Base-by-base conservation (phyloP, 352 stramenopile genomes). In the Globisporangium heterothallicum region DNA sequence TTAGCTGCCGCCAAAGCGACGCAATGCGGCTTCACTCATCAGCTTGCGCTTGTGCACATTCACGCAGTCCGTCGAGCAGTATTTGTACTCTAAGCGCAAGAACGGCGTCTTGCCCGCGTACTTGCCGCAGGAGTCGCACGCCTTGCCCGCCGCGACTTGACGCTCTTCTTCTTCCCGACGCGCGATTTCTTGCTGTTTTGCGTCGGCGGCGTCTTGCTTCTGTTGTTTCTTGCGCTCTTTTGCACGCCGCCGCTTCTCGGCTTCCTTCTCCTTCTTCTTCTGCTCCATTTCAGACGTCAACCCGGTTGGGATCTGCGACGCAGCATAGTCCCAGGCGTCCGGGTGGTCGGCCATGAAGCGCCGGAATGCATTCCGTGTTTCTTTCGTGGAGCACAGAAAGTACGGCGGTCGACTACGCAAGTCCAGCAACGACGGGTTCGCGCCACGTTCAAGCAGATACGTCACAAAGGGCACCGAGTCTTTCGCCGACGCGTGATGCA, bases 61-160 rank as follows among this genome's bases (percentile, higher is more conserved):
- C 27, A 98, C 92, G 63, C 94, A 98, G 18, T 97, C 84, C 2
- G 84, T 95, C 40, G 82, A 97, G 62, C 94, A 98, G 63, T 98
- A 98, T 38, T 87, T 88, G 65, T 86, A 98, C 34, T 97, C 86
- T 18, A 98, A 66, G 24, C 92, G 86, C 48, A 78, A 74, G 53
- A 97, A 96, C 50, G 94, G 94, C 51, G 91, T 74, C 42, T 87
- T 91, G 47, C 86, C 84, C 4, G 81, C 78, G 51, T 75, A 88
- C 67, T 86, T 89, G 57, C 72, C 87, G 66, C 70, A 96, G 41
- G 74, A 83, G 72, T 80, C 74, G 65, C 64, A 95, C 49, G 72
- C 73, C 63, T 81, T 72, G 14, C 81, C 92, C 18, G 79, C 82
- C 9, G 79, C 69, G 18, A 93, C 65, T 60, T 96, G 86, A 14